Evolutionary conservation across 78 protist genomes (phyloP).

Genomic region (Isochrysis galbana): DNA sequence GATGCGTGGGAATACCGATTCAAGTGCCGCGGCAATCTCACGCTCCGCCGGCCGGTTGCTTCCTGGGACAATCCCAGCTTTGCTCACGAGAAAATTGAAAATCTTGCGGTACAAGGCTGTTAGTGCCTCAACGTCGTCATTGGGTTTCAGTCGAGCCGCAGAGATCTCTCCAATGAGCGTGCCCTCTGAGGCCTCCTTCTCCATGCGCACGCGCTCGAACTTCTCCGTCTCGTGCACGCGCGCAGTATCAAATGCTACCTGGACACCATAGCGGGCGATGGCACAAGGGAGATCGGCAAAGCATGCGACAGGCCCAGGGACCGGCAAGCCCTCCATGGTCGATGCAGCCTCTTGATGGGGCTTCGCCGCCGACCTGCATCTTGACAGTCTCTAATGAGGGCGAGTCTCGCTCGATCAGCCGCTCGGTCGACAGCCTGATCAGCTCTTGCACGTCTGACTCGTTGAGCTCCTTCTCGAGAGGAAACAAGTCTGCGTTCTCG

Average conservation of each 20-base stretch:
- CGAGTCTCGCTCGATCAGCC: neutral
- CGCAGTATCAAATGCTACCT: neutral
- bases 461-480: constrained; percentile 28
- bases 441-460: constrained; percentile 17
- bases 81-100: neutral
- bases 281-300: too few relatives aligned
- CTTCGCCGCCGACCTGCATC: constrained; percentile 31
- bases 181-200: neutral
- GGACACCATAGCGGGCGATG: too few relatives aligned
- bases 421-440: neutral
- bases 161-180: neutral
- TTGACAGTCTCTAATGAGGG: neutral
- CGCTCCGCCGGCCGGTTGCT: constrained; percentile 16
- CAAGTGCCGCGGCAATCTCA: constrained; percentile 24
- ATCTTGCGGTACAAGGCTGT: neutral
- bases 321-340: too few relatives aligned
- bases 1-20: constrained; percentile 18
- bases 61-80: neutral
- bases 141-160: neutral
- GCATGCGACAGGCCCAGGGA: too few relatives aligned
- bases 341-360: too few relatives aligned
- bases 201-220: neutral
- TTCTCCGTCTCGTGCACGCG: neutral
- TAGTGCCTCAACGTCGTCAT: neutral
- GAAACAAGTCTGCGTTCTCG: neutral